These are phyloP conservation scores for Syzygium jambos DNA, from an alignment of 345 rosid species.

Conservation along the genomic window DNA sequence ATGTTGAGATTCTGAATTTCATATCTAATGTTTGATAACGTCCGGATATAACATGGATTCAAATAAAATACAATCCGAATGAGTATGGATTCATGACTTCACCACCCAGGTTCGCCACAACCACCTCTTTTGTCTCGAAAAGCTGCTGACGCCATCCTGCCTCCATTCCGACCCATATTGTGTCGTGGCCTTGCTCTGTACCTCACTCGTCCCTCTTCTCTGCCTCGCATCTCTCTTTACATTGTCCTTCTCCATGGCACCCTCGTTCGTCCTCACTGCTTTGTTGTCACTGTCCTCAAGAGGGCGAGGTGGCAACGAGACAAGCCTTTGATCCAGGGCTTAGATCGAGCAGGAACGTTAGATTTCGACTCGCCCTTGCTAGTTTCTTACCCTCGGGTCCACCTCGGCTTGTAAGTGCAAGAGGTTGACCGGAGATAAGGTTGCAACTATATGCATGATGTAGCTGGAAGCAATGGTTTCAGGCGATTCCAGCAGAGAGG, in stretches of 20 bases:
- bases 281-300: background rate
- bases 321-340: background rate
- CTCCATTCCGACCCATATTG: background rate
- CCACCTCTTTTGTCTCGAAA: background rate
- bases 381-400: background rate
- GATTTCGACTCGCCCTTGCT: background rate
- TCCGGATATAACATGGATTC: too few relatives aligned
- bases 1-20: too few relatives aligned
- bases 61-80: too few relatives aligned
- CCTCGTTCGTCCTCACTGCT: background rate
- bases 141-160: background rate
- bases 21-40: too few relatives aligned
- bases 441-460: fast-evolving
- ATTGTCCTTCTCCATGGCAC: background rate
- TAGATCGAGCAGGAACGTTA: background rate
- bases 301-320: background rate
- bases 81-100: background rate
- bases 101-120: background rate
- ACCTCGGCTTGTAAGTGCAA: background rate
- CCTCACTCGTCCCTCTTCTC: background rate
- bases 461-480: background rate
- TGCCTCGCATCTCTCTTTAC: background rate
- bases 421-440: background rate
- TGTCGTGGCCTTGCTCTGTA: background rate
- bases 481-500: background rate